A percentile compares a stretch with the other conserved stretches of the same genome.
Evolutionary conservation across 352 stramenopile species (phyloP).

Genomic region (Heterotrichella gracilis): DNA sequence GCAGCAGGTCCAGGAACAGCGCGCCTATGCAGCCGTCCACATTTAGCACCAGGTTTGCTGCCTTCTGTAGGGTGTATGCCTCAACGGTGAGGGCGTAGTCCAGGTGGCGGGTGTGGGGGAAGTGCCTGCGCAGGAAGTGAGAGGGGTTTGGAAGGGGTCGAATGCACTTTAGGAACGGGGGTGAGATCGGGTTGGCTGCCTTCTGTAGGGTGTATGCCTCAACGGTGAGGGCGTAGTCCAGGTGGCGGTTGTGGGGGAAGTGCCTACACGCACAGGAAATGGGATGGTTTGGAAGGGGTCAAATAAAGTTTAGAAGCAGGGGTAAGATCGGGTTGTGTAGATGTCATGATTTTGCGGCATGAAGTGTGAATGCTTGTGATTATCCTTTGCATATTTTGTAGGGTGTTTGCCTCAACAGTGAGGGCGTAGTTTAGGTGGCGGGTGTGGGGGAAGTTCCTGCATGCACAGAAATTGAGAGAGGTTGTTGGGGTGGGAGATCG

Average conservation of each 20-base stretch:
- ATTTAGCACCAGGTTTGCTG: constrained; percentile 78
- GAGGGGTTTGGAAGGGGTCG: too few relatives aligned
- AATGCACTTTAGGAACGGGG: too few relatives aligned
- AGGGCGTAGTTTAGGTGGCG: constrained; percentile 68
- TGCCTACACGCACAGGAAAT: too few relatives aligned
- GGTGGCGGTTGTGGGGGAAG: constrained; percentile 57
- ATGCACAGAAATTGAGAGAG: too few relatives aligned
- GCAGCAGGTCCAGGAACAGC: constrained; percentile 75
- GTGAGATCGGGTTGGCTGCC: constrained; percentile 77
- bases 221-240: constrained; percentile 68
- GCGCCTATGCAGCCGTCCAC: constrained; percentile 76
- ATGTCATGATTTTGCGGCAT: too few relatives aligned
- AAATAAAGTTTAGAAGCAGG: too few relatives aligned
- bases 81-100: constrained; percentile 72
- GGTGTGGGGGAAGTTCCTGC: constrained; percentile 60
- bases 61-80: constrained; percentile 77
- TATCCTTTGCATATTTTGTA: constrained; percentile 82
- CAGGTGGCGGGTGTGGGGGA: constrained; percentile 56
- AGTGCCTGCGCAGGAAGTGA: too few relatives aligned
- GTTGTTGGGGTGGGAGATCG: too few relatives aligned
- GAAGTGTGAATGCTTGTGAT: too few relatives aligned
- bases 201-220: constrained; percentile 83
- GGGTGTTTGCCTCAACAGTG: constrained; percentile 69
- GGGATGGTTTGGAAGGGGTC: too few relatives aligned
- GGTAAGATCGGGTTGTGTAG: constrained; percentile 82